These are phyloP conservation scores for Solidago caesia DNA, from an alignment of 129 eudicot species.

Conservation along the genomic window DNA sequence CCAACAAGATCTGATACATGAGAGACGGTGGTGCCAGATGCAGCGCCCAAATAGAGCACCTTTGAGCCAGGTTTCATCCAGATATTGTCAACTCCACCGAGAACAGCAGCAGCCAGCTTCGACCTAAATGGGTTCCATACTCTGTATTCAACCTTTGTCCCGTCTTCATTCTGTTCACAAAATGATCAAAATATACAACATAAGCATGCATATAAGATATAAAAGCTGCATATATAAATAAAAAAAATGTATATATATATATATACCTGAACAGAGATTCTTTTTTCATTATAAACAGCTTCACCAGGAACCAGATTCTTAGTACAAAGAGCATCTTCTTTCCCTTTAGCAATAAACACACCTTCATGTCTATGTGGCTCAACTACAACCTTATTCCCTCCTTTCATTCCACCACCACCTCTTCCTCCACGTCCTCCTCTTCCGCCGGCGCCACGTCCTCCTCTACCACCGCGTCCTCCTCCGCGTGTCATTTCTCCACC, in stretches of 20 bases:
- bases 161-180: constrained; percentile 67
- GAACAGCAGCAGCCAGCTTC: constrained; percentile 80
- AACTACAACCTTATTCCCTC: constrained; percentile 78
- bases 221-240: background rate
- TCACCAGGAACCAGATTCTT: constrained; percentile 92
- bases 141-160: constrained; percentile 80
- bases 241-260: too few relatives aligned
- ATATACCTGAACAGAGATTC: constrained; percentile 79
- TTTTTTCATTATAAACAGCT: constrained; percentile 88
- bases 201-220: background rate
- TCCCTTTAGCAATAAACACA: constrained; percentile 85
- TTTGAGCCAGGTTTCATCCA: constrained; percentile 44
- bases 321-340: constrained; percentile 87
- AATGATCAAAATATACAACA: background rate
- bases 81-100: constrained; percentile 88
- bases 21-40: constrained; percentile 95
- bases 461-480: background rate
- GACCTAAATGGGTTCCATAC: constrained; percentile 97
- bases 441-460: background rate
- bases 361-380: constrained; percentile 91
- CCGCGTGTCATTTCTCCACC: background rate
- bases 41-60: constrained; percentile 95
- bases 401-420: constrained; percentile 20
- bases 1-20: constrained; percentile 99
- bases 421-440: constrained; percentile 39